Base-by-base conservation (phyloP, 1,284 basidiomycete genomes). In the Microbotryum intermedium region DNA sequence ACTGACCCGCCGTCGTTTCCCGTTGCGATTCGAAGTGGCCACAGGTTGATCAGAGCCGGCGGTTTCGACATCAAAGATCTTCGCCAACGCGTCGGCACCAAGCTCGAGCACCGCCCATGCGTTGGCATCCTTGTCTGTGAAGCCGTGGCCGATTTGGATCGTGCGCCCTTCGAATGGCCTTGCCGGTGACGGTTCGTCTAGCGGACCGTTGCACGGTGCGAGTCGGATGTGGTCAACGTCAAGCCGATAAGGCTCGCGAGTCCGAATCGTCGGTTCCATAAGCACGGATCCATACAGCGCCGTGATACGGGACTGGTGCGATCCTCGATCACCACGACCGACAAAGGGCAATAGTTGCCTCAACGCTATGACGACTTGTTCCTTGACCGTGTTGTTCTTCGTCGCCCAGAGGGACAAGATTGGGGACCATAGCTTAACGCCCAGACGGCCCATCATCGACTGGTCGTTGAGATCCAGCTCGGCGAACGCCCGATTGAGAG, bases 21-120 rank as follows among this genome's bases (percentile, higher is more conserved):
- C 34, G 34, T 39, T 18, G 34, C 34, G 34, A 39, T 16, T 18
- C 34, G 34, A 16, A 39, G 34, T 39, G 10, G 34, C 34, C 34
- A 39, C 34, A 16, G n/a, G 34, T 6, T 57, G 46, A 55, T 20
- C n/a, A 42, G 6, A 21, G 20, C 55, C 34, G 23, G 48, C 9
- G 30, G 28, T 16, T 18, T 52, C 7, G 13, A 49, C 25, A 42
- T 46, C 58, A 49, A 59, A 61, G 23, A 63, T 45, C 45, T 50
- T 46, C 21, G 81, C 79, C 10, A 82, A 80, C 70, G 84, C 86
- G 70, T 92, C 88, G 6, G 89, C 86, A 62, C 88, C 86, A n/a
- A 95, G 76, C 72, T 93, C 85, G 5, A 93, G 75, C 1, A 84
- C 79, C 1, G 83, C 81, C 92, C 93, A 97, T 0, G 83, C 79